A percentile compares a stretch with the other conserved stretches of the same genome.
These are phyloP conservation scores for Jacaranda copaia DNA, from an alignment of 257 asterid species.

Conservation along the genomic window DNA sequence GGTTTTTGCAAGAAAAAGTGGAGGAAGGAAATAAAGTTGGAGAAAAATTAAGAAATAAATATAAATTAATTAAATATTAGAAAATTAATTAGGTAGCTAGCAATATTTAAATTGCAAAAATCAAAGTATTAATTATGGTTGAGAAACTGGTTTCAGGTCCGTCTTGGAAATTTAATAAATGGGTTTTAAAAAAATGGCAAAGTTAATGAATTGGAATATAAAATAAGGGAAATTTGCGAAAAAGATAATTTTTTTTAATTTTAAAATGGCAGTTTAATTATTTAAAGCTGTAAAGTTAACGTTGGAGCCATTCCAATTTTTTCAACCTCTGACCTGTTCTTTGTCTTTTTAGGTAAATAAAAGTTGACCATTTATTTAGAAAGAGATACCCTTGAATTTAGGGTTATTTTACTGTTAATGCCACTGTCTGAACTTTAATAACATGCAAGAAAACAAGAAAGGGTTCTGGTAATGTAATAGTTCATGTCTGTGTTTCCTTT, in stretches of 20 bases:
- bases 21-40: conserved; percentile 49
- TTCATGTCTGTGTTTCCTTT: not conserved
- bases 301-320: conserved; percentile 63
- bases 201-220: conserved; percentile 53
- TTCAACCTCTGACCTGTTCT: conserved; percentile 74
- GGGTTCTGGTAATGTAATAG: conserved; percentile 15
- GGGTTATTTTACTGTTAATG: conserved; percentile 48
- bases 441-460: not conserved
- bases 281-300: conserved; percentile 80
- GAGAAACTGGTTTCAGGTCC: conserved; percentile 88
- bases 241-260: conserved; percentile 35
- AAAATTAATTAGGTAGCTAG: conserved; percentile 51
- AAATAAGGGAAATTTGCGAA: conserved; percentile 40
- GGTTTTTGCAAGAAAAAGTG: conserved; percentile 57
- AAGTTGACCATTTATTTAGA: conserved; percentile 51
- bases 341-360: conserved; percentile 74
- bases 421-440: conserved; percentile 39
- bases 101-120: conserved; percentile 70
- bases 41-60: conserved; percentile 44
- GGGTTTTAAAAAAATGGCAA: conserved; percentile 48
- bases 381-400: conserved; percentile 43
- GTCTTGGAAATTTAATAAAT: conserved; percentile 77
- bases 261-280: conserved; percentile 51
- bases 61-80: conserved; percentile 44
- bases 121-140: conserved; percentile 82